Conservation (phyloP, 805 yeast genomes). For the Saturnispora saitoi region DNA sequence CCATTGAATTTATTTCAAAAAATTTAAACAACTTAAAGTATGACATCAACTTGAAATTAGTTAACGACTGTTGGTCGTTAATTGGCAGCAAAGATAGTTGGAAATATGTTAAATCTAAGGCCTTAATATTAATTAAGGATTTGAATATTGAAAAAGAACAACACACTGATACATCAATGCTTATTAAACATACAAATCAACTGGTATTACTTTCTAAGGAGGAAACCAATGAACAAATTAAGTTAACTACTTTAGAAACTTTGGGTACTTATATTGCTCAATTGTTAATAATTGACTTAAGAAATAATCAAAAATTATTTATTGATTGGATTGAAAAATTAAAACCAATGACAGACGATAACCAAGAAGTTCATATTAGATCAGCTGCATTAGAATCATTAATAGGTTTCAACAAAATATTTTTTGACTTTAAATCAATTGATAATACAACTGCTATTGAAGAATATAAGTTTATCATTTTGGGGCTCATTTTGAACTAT, state of each 20-base stretch:
- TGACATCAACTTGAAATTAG: slow-evolving; percentile 1
- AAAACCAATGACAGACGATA: slow-evolving; percentile 31
- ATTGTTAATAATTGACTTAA: background rate
- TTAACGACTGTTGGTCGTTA: slow-evolving; percentile 20
- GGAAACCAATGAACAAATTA: slow-evolving; percentile 28
- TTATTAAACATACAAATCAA: slow-evolving; percentile 10
- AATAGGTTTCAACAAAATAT: slow-evolving; percentile 23
- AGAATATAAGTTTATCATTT: slow-evolving; percentile 4
- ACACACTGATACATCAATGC: background rate
- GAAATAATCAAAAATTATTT: slow-evolving; percentile 11
- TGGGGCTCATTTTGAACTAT: slow-evolving; percentile 24
- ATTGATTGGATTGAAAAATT: slow-evolving; percentile 26
- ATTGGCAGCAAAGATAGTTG: slow-evolving; percentile 25
- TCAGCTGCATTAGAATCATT: slow-evolving; percentile 39
- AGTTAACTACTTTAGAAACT: slow-evolving; percentile 40
- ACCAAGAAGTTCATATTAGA: slow-evolving; percentile 37
- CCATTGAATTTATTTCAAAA: slow-evolving; percentile 28
- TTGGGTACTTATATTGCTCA: slow-evolving; percentile 36
- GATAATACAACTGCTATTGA: background rate
- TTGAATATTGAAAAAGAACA: slow-evolving; percentile 12
- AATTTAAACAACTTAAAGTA: background rate
- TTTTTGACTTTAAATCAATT: background rate
- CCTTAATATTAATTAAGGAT: slow-evolving; percentile 29
- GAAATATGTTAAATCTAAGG: slow-evolving; percentile 38
- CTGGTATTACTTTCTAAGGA: slow-evolving; percentile 23